phyloP scores from a whole-genome alignment of 768 basidiomycete genomes.

The Termitomyces sp. region DNA sequence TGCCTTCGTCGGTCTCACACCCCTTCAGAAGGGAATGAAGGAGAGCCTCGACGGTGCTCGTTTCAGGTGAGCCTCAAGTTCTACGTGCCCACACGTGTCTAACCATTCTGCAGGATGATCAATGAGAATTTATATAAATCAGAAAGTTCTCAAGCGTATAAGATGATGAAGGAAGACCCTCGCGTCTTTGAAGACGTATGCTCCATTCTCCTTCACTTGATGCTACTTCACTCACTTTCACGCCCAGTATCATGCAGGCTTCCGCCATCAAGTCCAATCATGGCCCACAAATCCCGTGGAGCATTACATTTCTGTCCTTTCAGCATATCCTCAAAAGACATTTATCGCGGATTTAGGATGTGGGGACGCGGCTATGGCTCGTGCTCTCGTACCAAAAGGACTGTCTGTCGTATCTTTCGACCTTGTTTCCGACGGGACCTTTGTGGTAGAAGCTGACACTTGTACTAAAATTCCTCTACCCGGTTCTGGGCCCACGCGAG shows the following conservation, averaged over 20 bases:
- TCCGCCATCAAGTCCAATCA: slow-evolving; percentile 84
- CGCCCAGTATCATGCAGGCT: slow-evolving; percentile 88
- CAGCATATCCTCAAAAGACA: slow-evolving; percentile 59
- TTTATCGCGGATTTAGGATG: slow-evolving; percentile 94
- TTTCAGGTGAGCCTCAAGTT: slow-evolving; percentile 59
- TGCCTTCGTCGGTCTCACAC: slow-evolving; percentile 48
- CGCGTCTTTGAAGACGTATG: slow-evolving; percentile 80
- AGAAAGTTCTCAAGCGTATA: slow-evolving; percentile 66
- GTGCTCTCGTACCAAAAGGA: slow-evolving; percentile 66
- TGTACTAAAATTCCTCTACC: slow-evolving; percentile 81
- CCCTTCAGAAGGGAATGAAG: slow-evolving; percentile 76
- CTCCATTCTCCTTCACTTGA: slow-evolving; percentile 6
- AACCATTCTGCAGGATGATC: slow-evolving; percentile 57
- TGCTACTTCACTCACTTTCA: slow-evolving; percentile 1
- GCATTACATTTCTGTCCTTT: slow-evolving; percentile 68
- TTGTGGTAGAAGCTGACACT: slow-evolving; percentile 89
- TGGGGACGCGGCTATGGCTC: slow-evolving; percentile 89
- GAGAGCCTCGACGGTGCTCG: slow-evolving; percentile 82
- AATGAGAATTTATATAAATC: slow-evolving; percentile 94
- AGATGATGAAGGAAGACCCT: slow-evolving; percentile 84
- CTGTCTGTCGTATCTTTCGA: slow-evolving; percentile 77
- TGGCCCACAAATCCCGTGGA: slow-evolving; percentile 97
- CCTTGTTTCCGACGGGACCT: slow-evolving; percentile 69
- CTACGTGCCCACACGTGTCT: not conserved
- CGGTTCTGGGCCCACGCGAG: slow-evolving; percentile 57